These are phyloP conservation scores for Alternaria angustiovoidea DNA, from an alignment of 2,329 filamentous ascomycete genomes.

Conservation along the genomic window DNA sequence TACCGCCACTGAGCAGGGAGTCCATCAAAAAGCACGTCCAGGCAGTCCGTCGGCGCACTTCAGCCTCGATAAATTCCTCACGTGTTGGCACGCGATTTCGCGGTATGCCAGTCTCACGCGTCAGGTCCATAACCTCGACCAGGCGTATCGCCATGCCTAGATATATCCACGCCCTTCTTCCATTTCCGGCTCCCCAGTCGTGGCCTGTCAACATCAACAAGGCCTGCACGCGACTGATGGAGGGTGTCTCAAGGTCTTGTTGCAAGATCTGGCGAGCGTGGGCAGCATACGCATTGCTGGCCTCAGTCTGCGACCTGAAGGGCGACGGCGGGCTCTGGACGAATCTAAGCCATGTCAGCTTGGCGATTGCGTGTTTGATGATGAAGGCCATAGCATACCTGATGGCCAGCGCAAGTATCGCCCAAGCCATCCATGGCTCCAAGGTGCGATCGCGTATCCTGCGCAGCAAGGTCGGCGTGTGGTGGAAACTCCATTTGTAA, in stretches of 20 bases:
- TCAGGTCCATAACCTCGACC: constrained; percentile 53
- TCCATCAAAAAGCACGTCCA: constrained; percentile 56
- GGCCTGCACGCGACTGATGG: constrained; percentile 51
- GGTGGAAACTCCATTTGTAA: constrained; percentile 56
- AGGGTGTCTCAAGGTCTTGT: constrained; percentile 51
- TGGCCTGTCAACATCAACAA: constrained; percentile 56
- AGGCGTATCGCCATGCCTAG: constrained; percentile 54
- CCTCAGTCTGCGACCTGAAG: constrained; percentile 49
- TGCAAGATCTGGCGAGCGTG: constrained; percentile 53
- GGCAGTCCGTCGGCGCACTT: constrained; percentile 51
- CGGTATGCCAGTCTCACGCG: constrained; percentile 45
- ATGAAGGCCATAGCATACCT: constrained; percentile 34
- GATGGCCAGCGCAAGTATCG: constrained; percentile 53
- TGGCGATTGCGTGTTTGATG: not conserved
- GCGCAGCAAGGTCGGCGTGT: constrained; percentile 51
- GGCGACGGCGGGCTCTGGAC: constrained; percentile 47
- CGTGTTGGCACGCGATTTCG: constrained; percentile 44
- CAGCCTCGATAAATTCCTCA: constrained; percentile 53
- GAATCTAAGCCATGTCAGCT: constrained; percentile 36
- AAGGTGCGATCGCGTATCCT: constrained; percentile 50
- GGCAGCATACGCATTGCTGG: constrained; percentile 53
- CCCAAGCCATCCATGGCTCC: constrained; percentile 52
- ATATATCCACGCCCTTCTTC: constrained; percentile 52
- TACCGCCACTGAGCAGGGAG: constrained; percentile 52
- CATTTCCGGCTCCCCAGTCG: constrained; percentile 57